Percentiles rank a stretch among this genome's conserved stretches.
Evolutionary conservation across 192 early-diverging fungal genomes (phyloP).

Genomic region (Dissophora globulifera): DNA sequence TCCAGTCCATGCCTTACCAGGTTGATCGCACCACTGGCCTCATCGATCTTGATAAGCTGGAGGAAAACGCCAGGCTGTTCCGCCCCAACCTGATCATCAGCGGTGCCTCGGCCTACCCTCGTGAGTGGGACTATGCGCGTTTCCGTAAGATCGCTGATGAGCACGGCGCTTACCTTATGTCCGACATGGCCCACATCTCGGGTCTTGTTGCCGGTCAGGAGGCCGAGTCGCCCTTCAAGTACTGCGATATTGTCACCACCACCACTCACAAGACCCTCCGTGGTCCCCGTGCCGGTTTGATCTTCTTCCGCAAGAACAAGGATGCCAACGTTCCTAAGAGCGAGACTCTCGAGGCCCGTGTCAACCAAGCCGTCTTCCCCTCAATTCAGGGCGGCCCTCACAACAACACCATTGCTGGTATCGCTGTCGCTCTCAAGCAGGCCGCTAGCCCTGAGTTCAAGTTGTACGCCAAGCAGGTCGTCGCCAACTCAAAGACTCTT

Average conservation of each 20-base stretch:
- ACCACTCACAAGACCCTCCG: conserved; percentile 99
- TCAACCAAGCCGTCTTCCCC: conserved; percentile 99
- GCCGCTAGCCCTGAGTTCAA: conserved; percentile 94
- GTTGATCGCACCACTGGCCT: conserved; percentile 87
- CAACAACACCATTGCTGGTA: conserved; percentile 99
- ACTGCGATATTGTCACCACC: conserved; percentile 99
- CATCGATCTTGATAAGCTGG: conserved; percentile 95
- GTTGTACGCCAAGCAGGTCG: conserved; percentile 94
- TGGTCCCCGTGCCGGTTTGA: conserved; percentile 98
- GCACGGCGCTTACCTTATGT: conserved; percentile 96
- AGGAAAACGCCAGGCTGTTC: conserved; percentile 93
- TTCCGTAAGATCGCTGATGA: conserved; percentile 97
- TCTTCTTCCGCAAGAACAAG: conserved; percentile 93
- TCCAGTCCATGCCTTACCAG: conserved; percentile 99
- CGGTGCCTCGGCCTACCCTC: conserved; percentile 98
- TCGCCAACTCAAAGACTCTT: conserved; percentile 90
- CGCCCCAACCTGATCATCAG: conserved; percentile 98
- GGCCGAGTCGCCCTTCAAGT: conserved; percentile 93
- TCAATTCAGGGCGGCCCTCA: conserved; percentile 99
- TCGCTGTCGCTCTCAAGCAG: conserved; percentile 99
- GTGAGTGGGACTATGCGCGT: conserved; percentile 98
- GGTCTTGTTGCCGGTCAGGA: conserved; percentile 94
- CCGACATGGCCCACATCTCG: conserved; percentile 99
- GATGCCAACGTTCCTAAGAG: conserved; percentile 71
- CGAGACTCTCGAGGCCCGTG: conserved; percentile 91